Evolutionary conservation across 2,329 filamentous ascomycete genomes (phyloP).

Genomic region (Nemania diffusa): DNA sequence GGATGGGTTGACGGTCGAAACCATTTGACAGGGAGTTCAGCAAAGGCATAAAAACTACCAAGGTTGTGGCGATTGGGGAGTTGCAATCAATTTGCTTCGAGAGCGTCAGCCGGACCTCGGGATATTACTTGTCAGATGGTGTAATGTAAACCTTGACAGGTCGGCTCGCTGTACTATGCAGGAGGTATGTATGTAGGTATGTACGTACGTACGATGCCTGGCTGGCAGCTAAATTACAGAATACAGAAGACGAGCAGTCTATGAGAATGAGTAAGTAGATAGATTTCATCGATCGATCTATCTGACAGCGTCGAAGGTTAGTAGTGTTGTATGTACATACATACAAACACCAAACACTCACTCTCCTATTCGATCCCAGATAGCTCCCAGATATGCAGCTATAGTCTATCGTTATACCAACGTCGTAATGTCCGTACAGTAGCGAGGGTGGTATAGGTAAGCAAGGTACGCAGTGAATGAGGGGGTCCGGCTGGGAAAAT

Average conservation of each 20-base stretch:
- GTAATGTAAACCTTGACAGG: background rate
- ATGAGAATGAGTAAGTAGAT: background rate
- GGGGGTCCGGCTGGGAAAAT: background rate
- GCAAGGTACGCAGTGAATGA: background rate
- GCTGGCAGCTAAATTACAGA: background rate
- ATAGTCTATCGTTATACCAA: no score
- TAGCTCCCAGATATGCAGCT: background rate
- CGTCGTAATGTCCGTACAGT: background rate
- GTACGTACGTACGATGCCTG: background rate
- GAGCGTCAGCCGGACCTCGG: background rate
- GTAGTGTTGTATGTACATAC: background rate
- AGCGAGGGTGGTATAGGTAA: background rate
- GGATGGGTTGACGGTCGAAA: conserved; percentile 1
- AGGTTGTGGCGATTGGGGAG: background rate
- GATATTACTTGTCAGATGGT: background rate
- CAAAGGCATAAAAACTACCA: background rate
- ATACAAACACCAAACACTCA: no score
- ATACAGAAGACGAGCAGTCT: background rate
- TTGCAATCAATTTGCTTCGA: background rate
- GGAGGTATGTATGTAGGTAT: no score
- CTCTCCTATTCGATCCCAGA: background rate
- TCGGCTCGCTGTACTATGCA: background rate
- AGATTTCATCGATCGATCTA: background rate
- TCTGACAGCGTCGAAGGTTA: background rate
- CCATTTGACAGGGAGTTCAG: background rate